These are phyloP conservation scores for Chrysoporthe deuterocubensis DNA, from an alignment of 2,329 filamentous ascomycete genomes.

Conservation along the genomic window DNA sequence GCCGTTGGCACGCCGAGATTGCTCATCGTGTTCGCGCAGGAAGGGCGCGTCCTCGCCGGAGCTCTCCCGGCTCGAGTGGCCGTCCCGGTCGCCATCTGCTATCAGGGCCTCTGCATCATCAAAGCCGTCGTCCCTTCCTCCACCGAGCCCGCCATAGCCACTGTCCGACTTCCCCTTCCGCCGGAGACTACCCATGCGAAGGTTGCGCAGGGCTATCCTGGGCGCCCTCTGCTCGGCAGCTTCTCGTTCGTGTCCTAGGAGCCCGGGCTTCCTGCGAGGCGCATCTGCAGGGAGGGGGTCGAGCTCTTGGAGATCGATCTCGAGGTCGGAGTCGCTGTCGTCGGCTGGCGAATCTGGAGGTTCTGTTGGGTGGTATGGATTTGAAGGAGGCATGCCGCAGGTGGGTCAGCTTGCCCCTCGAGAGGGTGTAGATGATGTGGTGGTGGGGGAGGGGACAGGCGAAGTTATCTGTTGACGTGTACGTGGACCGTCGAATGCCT, in stretches of 20 bases:
- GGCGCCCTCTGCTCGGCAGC: conserved; percentile 51
- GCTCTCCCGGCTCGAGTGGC: conserved; percentile 44
- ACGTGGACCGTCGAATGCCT: conserved; percentile 18
- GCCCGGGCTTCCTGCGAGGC: conserved; percentile 34
- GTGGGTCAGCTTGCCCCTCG: conserved; percentile 23
- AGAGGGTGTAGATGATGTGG: conserved; percentile 22
- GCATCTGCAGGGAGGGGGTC: conserved; percentile 58
- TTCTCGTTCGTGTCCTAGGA: conserved; percentile 56
- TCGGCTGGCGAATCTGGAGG: conserved; percentile 67
- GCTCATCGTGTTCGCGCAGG: conserved; percentile 51
- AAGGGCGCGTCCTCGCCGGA: conserved; percentile 77
- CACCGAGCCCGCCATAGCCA: conserved; percentile 65
- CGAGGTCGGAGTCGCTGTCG: conserved; percentile 79
- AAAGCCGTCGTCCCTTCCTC: conserved; percentile 58
- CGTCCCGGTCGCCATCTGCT: conserved; percentile 60
- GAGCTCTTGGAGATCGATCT: conserved; percentile 79
- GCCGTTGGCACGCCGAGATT: conserved; percentile 41
- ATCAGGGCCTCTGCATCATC: conserved; percentile 72
- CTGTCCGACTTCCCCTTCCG: conserved; percentile 58
- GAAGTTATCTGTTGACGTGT: conserved; percentile 24
- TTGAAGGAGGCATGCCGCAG: conserved; percentile 60
- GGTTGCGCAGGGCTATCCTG: conserved; percentile 71
- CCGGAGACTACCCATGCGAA: conserved; percentile 68
- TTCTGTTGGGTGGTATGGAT: conserved; percentile 56
- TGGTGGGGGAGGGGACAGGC: conserved; percentile 19